Evolutionary conservation across 331 rosid species (phyloP), one percentile per base, ranked within the genome.

Genomic region (Pyrus hybrid): DNA sequence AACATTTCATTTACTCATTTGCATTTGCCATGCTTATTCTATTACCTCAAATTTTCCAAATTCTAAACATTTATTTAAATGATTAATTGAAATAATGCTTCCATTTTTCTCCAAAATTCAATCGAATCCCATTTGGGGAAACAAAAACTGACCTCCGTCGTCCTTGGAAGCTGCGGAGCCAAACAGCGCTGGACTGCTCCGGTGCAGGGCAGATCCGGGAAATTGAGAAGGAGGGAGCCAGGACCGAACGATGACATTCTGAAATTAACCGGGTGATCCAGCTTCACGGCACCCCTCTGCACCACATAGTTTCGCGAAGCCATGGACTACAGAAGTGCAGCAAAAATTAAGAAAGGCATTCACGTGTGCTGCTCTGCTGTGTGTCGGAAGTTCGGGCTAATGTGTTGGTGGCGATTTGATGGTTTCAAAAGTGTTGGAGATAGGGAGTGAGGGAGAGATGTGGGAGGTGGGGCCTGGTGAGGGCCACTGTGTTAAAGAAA

Each of bases 261-360:
- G 76, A 81, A 77, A 79, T 69, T 68, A 35, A 79, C 63, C 6
- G 80, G 87, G 69, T 87, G 91, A 85, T 89, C 93, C 83, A 81
- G 75, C 82, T 84, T 85, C 70, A 80, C 45, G 43, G 80, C 63
- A 5, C 79, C 84, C 53, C 81, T 71, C 7, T 51, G 70, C 62
- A 75, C 81, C 71, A 66, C 84, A 37, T 85, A 86, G 69, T 80
- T 87, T 70, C 91, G 81, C 7, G 85, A 79, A 72, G 91, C 86
- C 91, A 89, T 85, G 32, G 28, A 47, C 53, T 14, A 47, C 20
- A 47, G 20, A 10, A 32, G 9, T 18, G 14, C 26, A 12, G 47
- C 8, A 6, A 18, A 25, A 32, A 20, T n/a, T 72, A 51, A 72
- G 20, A 10, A 57, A 32, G 28, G 63, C 76, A 72, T 72, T 33